Base-by-base conservation (phyloP, 73 alveolate species). In the Paramecium pentaurelia region DNA sequence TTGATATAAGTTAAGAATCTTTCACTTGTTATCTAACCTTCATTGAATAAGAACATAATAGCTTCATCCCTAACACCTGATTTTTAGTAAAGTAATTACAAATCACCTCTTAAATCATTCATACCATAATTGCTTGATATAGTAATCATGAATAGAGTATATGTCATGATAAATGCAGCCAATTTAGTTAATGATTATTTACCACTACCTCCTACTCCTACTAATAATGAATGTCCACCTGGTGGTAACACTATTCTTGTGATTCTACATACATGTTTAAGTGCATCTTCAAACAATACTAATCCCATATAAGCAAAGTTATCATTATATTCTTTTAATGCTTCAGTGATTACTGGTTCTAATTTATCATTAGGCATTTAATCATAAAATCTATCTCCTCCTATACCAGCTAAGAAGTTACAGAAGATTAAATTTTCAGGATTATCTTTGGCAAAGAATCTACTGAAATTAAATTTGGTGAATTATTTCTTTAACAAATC, bases 131-230 rank as follows among this genome's bases (percentile, higher is more conserved):
- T 97, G 85, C 99, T 97, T 12, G 99, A 97, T 71, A 97, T 97
- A 86, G 99, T 97, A 59, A 97, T 98, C 80, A 95, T 93, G 58
- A 95, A 92, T 2, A 97, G 92, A 32, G 94, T 77, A 22, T 92
- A 83, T 14, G 58, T 59, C 95, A 75, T 92, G 12, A 77, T 92
- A 59, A 60, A 98, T 14, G 99, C 94, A 6, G 99, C 98, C 86
- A 99, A 96, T 86, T 98, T 98, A 12, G 99, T 97, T 58, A 99
- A 95, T 44, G 99, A 98, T 95, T 99, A 99, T 71, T 99, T 98
- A 95, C 99, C 99, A 37, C 99, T 95, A 92, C 99, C 99, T 59
- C 99, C 99, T 27, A 99, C 99, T 71, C 99, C 99, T 92, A 99
- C 99, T 71, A 99, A 98, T 92, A 98, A 93, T 34, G 99, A 99